These are phyloP conservation scores for Aspergillus sp. DNA, from an alignment of 2,329 filamentous ascomycete species.

Conservation along the genomic window DNA sequence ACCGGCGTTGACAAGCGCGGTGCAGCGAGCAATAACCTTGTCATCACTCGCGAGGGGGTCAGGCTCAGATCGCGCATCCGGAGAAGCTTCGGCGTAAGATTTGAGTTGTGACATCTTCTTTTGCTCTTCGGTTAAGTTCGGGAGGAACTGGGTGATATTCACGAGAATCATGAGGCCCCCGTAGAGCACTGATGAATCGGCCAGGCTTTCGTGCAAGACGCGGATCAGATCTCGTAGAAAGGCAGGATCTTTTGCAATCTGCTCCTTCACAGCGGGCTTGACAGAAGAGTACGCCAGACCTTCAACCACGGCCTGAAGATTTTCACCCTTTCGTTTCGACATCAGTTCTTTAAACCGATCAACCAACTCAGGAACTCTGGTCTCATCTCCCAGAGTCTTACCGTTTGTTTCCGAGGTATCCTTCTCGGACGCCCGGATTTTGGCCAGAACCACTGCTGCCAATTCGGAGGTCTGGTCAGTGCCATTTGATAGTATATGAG, in stretches of 20 bases:
- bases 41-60: conserved; percentile 73
- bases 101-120: conserved; percentile 90
- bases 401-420: conserved; percentile 28
- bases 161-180: conserved; percentile 80
- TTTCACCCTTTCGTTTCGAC: conserved; percentile 41
- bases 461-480: conserved; percentile 51
- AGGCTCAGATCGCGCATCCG: conserved; percentile 57
- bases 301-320: conserved; percentile 77
- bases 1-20: conserved; percentile 73
- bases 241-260: conserved; percentile 63
- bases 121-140: conserved; percentile 79
- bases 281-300: conserved; percentile 90
- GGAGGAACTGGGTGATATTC: conserved; percentile 80
- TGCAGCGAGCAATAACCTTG: conserved; percentile 72
- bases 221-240: conserved; percentile 69
- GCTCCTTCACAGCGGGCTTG: conserved; percentile 80
- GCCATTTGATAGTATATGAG: conserved; percentile 74
- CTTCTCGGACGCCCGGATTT: conserved; percentile 46
- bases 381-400: conserved; percentile 38
- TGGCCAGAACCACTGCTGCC: conserved; percentile 73
- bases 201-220: conserved; percentile 45
- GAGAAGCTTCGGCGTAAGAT: conserved; percentile 84
- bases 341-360: conserved; percentile 52
- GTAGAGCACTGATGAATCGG: conserved; percentile 72
- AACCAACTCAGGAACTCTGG: conserved; percentile 52